These are phyloP conservation scores for Lipomyces spencermartinsiae DNA, from an alignment of 805 yeast genomes.

Conservation along the genomic window DNA sequence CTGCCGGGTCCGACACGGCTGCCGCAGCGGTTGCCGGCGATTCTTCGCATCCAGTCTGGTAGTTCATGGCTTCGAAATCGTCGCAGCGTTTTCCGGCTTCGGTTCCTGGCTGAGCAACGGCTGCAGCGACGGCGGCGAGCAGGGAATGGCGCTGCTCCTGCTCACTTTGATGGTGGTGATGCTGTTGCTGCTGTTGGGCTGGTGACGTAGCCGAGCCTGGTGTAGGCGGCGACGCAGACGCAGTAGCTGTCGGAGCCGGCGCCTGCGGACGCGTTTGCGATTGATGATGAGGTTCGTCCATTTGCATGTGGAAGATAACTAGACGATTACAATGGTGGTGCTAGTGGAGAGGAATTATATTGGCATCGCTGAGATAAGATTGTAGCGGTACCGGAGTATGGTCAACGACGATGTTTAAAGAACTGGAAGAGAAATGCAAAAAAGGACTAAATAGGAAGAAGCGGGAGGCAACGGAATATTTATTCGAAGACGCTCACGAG, in stretches of 20 bases:
- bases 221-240: constrained; percentile 9
- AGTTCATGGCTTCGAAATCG: constrained; percentile 13
- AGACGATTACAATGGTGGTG: neutral
- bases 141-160: constrained; percentile 18
- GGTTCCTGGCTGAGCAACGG: constrained; percentile 23
- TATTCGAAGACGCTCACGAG: neutral
- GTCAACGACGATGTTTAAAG: no score
- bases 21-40: constrained; percentile 15
- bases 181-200: constrained; percentile 16
- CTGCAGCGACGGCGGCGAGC: constrained; percentile 24
- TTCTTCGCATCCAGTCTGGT: constrained; percentile 22
- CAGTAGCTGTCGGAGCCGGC: constrained; percentile 16
- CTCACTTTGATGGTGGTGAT: constrained; percentile 21
- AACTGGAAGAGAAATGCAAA: neutral
- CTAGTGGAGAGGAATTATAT: neutral
- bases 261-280: constrained; percentile 7
- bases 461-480: neutral
- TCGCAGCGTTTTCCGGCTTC: constrained; percentile 6
- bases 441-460: constrained; percentile 5
- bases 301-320: neutral
- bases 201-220: constrained; percentile 7
- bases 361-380: constrained; percentile 2
- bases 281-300: constrained; percentile 14
- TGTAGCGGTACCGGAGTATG: neutral
- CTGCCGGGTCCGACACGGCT: constrained; percentile 6